Base-by-base conservation (phyloP, 345 rosid genomes). In the Populus pruinosa region DNA sequence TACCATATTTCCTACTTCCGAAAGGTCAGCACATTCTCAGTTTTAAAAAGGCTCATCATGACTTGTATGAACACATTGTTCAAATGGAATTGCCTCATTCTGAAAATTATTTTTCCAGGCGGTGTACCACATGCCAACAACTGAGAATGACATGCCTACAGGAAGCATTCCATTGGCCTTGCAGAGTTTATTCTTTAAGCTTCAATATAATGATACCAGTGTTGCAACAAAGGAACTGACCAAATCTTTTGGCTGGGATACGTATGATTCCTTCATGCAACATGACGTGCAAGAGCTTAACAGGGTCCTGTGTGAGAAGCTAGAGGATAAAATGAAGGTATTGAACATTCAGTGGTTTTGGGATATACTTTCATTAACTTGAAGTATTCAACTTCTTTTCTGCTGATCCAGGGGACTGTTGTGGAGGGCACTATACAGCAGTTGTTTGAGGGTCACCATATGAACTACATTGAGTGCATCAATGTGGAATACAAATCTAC, bases 271-370 rank as follows among this genome's bases (percentile, higher is more conserved):
- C 74, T 95, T 95, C 87, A 89, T 95, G 99, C 99, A 95, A 74
- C 99, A 95, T 85, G 99, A 95, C 80, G 99, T 95, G 77, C 99
- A 95, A 83, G 99, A 95, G 85, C 93, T 95, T 66, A 95, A 93
- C 70, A 89, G 99, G 70, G 98, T 95, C 79, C 87, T 95, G 20
- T 86, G 92, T 70, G 99, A 95, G 89, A 95, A 95, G 81, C 98
- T 95, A 70, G 99, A 95, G 81, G 94, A 93, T 77, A 95, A 95
- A 87, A 95, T 95, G 99, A 93, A 95, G 99, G 99, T 90, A 77
- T 27, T 72, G 21, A 21, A 23, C 50, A 18, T 16, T 41, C 41
- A 6, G 21, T 13, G 8, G 1, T 31, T 23, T 31, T 67, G 21
- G 33, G 11, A 17, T 47, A 3, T 68, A 21, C 43, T 33, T 81